Base-by-base conservation (phyloP, 495 filamentous ascomycete species). In the Hypoxylon intermedium region DNA sequence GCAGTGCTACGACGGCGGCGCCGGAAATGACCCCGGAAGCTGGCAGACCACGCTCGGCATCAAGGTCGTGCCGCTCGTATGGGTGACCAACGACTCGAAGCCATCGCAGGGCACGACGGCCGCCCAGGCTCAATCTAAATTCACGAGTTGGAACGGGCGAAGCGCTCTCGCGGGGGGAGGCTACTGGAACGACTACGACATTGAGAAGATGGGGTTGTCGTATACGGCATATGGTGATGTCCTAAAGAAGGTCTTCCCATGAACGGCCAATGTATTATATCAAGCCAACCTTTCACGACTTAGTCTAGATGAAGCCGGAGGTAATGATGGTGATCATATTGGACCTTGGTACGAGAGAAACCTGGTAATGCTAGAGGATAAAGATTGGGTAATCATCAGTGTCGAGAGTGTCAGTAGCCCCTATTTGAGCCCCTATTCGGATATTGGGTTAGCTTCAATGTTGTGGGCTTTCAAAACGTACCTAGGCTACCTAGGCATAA, bases 131-230 rank as follows among this genome's bases (percentile, higher is more conserved):
- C 33, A 43, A 49, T 53, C 58, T 0, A 66, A 49, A 43, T 75
- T 79, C 26, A 19, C 59, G 0, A 26, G 47, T n/a, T 79, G 76
- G 76, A 64, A 65, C 21, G 33, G 44, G 18, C 34, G 55, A 23
- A 58, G 61, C 5, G 51, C 65, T 1, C 51, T 79, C 18, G 74
- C 67, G 2, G 76, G 76, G 0, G 76, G 74, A 1, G 76, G 76
- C 1, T 77, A 74, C 49, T 79, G 75, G 75, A 79, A 79, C 46
- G 74, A 79, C 46, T 77, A 69, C 38, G 76, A 79, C 44, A 77
- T 79, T 33, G 76, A 77, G 63, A 76, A 77, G 66, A 77, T 76
- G 68, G 47, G 54, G 9, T 43, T 73, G 34, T 75, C 74, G 23
- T 77, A 79, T 31, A 56, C 54, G n/a, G 70, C 63, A 1, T 76